Conservation (phyloP, 352 stramenopile species). For the Phytopythium montanum region DNA sequence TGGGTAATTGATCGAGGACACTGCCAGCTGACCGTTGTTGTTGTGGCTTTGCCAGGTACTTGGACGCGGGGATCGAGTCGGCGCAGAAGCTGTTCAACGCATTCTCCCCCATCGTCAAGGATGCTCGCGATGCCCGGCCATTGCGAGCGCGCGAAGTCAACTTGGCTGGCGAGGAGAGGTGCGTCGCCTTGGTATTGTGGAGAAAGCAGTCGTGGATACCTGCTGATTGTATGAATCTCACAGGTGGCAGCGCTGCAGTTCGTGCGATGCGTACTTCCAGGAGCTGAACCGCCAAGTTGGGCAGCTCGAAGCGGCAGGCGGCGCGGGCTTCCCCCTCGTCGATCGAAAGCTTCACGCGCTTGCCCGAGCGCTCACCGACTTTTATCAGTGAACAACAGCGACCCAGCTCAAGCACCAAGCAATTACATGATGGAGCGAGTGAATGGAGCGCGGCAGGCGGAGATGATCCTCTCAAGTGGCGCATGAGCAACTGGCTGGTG, state of each 20-base stretch:
- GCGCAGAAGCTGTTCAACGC: slow-evolving; percentile 64
- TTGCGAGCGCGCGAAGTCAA: slow-evolving; percentile 59
- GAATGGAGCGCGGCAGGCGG: not conserved
- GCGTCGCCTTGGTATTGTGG: slow-evolving; percentile 1
- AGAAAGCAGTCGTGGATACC: not conserved
- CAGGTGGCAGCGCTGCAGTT: slow-evolving; percentile 53
- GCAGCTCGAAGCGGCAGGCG: slow-evolving; percentile 17
- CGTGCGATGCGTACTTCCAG: slow-evolving; percentile 63
- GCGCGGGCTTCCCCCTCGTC: slow-evolving; percentile 28
- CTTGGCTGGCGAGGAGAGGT: slow-evolving; percentile 74
- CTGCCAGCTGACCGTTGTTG: not conserved
- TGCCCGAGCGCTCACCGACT: slow-evolving; percentile 35
- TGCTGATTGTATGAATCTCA: not conserved
- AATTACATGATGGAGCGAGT: not conserved
- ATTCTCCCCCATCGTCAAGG: slow-evolving; percentile 74
- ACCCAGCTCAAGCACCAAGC: not conserved
- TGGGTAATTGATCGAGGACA: not conserved
- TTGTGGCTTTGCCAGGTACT: slow-evolving; percentile 30
- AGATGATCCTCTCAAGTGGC: not conserved
- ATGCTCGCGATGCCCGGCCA: slow-evolving; percentile 42
- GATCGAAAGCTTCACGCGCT: slow-evolving; percentile 46
- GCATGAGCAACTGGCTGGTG: not conserved
- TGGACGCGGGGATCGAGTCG: slow-evolving; percentile 48
- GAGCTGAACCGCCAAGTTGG: slow-evolving; percentile 55
- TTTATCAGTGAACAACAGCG: slow-evolving; percentile 21